phyloP scores from a whole-genome alignment of 768 basidiomycete species.

The Agaricus blazei region DNA sequence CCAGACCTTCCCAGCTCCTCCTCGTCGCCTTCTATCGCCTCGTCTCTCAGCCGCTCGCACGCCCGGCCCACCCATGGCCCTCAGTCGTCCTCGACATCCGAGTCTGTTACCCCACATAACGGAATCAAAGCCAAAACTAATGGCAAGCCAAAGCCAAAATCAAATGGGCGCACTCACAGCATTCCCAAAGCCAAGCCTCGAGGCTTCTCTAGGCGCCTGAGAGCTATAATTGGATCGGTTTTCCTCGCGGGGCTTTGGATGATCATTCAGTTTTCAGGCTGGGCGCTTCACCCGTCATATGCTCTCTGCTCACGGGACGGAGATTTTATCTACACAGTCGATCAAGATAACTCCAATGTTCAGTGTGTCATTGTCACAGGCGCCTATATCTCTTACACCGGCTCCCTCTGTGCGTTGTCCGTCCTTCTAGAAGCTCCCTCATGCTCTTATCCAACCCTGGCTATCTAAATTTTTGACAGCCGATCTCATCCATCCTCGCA shows the following conservation, averaged over 20 bases:
- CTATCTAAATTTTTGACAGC: constrained; percentile 21
- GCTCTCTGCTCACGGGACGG: constrained; percentile 57
- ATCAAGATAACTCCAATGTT: constrained; percentile 40
- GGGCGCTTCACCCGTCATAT: constrained; percentile 27
- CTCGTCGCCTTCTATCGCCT: background rate
- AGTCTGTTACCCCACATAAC: too few relatives aligned
- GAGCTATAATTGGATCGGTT: background rate
- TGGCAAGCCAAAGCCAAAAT: background rate
- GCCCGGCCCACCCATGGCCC: too few relatives aligned
- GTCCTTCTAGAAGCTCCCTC: background rate
- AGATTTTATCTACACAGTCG: constrained; percentile 62
- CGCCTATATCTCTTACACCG: constrained; percentile 45
- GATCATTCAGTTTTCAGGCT: background rate
- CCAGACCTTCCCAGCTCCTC: too few relatives aligned
- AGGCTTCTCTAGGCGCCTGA: background rate
- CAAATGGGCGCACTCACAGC: background rate
- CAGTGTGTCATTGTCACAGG: constrained; percentile 63
- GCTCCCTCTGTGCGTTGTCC: constrained; percentile 46
- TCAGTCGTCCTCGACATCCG: too few relatives aligned
- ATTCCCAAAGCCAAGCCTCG: background rate
- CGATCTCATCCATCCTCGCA: constrained; percentile 38
- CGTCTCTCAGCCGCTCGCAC: background rate
- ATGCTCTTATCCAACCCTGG: background rate
- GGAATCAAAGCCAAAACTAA: background rate
- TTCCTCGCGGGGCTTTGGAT: background rate